These are phyloP conservation scores for Cyberlindnera xylosilytica DNA, from an alignment of 805 yeast genomes.

Conservation along the genomic window DNA sequence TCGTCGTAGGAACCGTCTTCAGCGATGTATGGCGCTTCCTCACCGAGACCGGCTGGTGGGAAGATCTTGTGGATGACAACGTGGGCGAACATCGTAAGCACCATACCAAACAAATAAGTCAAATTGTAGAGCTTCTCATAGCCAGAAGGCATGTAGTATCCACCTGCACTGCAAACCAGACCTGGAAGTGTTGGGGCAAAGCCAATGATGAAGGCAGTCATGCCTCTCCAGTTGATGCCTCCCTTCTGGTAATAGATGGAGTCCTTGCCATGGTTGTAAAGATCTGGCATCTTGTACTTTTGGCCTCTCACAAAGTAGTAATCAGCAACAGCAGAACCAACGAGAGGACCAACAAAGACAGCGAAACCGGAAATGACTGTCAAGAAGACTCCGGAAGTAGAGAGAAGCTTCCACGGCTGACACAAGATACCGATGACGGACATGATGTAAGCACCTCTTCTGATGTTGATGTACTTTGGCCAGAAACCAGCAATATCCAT, in stretches of 20 bases:
- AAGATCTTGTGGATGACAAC: constrained; percentile 10
- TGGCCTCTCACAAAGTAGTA: constrained; percentile 19
- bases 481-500: constrained; percentile 27
- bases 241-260: constrained; percentile 23
- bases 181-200: constrained; percentile 27
- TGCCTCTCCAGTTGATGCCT: constrained; percentile 29
- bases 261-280: constrained; percentile 11
- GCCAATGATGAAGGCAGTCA: constrained; percentile 22
- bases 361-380: constrained; percentile 27
- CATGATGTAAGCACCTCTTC: constrained; percentile 33
- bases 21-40: constrained; percentile 9
- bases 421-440: constrained; percentile 32
- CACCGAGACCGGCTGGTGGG: constrained; percentile 17
- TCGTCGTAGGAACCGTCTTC: neutral
- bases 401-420: constrained; percentile 36
- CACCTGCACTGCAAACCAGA: constrained; percentile 14
- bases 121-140: constrained; percentile 14
- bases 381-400: constrained; percentile 20
- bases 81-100: constrained; percentile 5
- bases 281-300: constrained; percentile 20
- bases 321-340: constrained; percentile 19
- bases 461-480: constrained; percentile 31
- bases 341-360: constrained; percentile 22
- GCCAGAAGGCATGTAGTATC: constrained; percentile 4
- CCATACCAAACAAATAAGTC: constrained; percentile 13